Base-by-base conservation (phyloP, 83 land plant genomes). In the Thuja plicata region DNA sequence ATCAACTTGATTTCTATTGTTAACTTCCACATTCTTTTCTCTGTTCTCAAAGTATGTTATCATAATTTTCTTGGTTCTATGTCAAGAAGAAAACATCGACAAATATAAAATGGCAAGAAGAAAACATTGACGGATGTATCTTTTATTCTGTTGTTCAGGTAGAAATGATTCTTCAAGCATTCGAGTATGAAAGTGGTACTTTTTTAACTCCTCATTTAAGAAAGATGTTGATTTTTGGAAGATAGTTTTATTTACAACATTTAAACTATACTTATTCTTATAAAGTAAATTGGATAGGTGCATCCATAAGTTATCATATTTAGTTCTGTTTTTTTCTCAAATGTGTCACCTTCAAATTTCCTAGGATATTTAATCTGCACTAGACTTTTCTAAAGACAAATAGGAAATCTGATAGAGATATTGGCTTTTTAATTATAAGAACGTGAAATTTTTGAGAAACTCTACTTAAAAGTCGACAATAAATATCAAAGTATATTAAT, bases 141-240 rank as follows among this genome's bases (percentile, higher is more conserved):
- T 55, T 13, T n/a, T 85, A 21, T 89, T 24, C 9, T 89, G 17
- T 86, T 73, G 32, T 89, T 89, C 94, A 95, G 98, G 91, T 95
- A 79, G 98, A 96, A 89, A 96, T 96, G 98, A 96, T 96, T 74
- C 92, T 96, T 73, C 98, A 96, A 91, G 98, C 98, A 9, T 52
- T 94, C 86, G 98, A 96, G 88, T 96, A 96, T 88, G 98, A 96
- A 91, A 94, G 17, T 84, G 97, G 98, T 96, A 90, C 88, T 85
- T 54, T 91, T 21, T 76, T 50, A 41, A 35, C 38, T 57, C 87
- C 13, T 16, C 41, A 87, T 87, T 66, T 50, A 48, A 45, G 55
- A 46, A 76, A 30, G 13, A 34, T 30, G 7, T 86, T 30, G 66
- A 10, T 86, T 50, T 43, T 86, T 62, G 66, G n/a, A 34, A 30